phyloP scores from a whole-genome alignment of 2,329 filamentous ascomycete species.

The Paracoccidioides lutzii region DNA sequence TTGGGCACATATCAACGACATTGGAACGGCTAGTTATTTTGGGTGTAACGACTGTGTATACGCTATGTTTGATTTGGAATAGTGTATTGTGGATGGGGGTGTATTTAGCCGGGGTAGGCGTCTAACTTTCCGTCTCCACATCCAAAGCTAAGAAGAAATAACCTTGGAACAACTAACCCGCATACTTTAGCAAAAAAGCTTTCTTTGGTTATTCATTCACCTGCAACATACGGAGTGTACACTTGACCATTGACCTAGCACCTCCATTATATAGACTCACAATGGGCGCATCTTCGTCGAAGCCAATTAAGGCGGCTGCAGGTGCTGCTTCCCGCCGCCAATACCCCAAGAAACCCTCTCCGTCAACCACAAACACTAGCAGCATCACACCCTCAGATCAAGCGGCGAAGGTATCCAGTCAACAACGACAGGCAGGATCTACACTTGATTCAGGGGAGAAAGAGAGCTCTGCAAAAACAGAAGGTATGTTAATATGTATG shows the following conservation, averaged over 20 bases:
- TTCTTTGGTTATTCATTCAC: neutral
- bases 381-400: conserved; percentile 24
- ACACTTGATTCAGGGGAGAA: conserved; percentile 25
- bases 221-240: neutral
- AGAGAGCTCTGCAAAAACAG: conserved; percentile 21
- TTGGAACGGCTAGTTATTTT: no score
- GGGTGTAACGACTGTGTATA: no score
- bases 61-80: no score
- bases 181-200: no score
- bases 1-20: no score
- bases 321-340: conserved; percentile 39
- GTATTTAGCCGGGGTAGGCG: no score
- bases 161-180: no score
- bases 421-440: conserved; percentile 13
- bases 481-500: conserved; percentile 16
- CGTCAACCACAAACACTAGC: conserved; percentile 13
- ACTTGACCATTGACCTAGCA: neutral
- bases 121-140: no score
- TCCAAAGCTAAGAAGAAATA: no score
- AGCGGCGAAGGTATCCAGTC: conserved; percentile 1
- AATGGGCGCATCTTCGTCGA: conserved; percentile 50
- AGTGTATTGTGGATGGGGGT: no score
- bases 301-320: conserved; percentile 40
- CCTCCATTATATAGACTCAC: neutral
- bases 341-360: conserved; percentile 40